A percentile compares a stretch with the other conserved stretches of the same genome.
These are phyloP conservation scores for Xylariaceae sp. DNA, from an alignment of 2,329 filamentous ascomycete genomes.

Conservation along the genomic window DNA sequence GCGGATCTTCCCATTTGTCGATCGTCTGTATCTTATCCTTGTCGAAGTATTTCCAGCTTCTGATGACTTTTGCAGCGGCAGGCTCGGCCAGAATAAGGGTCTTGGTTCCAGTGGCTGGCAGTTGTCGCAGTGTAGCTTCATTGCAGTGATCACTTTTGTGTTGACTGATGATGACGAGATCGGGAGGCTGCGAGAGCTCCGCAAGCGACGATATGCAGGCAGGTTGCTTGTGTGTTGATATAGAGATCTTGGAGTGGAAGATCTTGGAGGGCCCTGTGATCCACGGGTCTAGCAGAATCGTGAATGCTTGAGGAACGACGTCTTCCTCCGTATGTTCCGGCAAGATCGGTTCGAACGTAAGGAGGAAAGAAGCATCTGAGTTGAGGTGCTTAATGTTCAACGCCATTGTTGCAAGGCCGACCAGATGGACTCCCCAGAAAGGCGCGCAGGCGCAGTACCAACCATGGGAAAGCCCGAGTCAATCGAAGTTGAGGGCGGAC, in stretches of 20 bases:
- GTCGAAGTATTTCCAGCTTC: slow-evolving; percentile 65
- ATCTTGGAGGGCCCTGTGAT: slow-evolving; percentile 57
- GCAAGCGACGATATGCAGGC: slow-evolving; percentile 51
- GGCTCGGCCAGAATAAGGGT: slow-evolving; percentile 65
- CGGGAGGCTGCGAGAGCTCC: slow-evolving; percentile 37
- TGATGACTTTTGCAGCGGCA: slow-evolving; percentile 60
- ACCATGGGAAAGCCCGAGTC: too few relatives aligned
- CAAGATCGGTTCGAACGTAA: slow-evolving; percentile 56
- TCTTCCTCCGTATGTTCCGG: slow-evolving; percentile 30
- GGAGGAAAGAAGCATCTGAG: slow-evolving; percentile 60
- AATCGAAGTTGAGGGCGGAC: too few relatives aligned
- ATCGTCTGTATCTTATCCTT: slow-evolving; percentile 41
- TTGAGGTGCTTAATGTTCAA: slow-evolving; percentile 61
- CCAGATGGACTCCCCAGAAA: too few relatives aligned
- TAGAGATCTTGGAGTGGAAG: slow-evolving; percentile 57
- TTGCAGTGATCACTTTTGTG: slow-evolving; percentile 64
- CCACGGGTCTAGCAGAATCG: slow-evolving; percentile 70
- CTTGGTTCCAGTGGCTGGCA: slow-evolving; percentile 48
- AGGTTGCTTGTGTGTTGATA: slow-evolving; percentile 49
- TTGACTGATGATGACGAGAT: slow-evolving; percentile 44
- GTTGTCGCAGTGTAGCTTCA: slow-evolving; percentile 61
- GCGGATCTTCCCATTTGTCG: slow-evolving; percentile 42
- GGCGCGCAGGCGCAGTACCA: too few relatives aligned
- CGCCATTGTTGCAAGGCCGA: slow-evolving; percentile 43
- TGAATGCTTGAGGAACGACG: slow-evolving; percentile 49